Evolutionary conservation across 2,329 filamentous ascomycete species (phyloP).

Genomic region (Aaosphaeria arxii): DNA sequence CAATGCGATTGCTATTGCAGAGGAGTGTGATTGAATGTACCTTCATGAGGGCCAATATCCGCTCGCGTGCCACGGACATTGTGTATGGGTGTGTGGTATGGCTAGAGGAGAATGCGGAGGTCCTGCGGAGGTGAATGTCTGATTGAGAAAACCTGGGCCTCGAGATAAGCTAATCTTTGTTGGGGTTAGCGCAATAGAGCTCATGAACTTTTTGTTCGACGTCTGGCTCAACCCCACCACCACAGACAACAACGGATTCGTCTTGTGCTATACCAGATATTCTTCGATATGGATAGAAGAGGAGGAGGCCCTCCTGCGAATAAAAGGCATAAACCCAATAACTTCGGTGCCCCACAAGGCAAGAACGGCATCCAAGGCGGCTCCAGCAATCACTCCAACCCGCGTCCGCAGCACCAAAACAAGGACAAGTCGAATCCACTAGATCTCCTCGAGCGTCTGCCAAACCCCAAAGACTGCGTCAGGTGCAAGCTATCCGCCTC

Average conservation of each 20-base stretch:
- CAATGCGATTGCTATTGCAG: neutral
- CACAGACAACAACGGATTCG: slow-evolving; percentile 5
- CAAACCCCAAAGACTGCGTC: slow-evolving; percentile 11
- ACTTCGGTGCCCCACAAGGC: too few relatives aligned
- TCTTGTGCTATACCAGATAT: neutral
- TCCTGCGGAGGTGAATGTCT: slow-evolving; percentile 6
- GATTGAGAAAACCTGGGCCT: slow-evolving; percentile 1
- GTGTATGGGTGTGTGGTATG: neutral
- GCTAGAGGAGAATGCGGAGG: neutral
- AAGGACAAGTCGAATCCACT: too few relatives aligned
- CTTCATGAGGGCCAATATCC: slow-evolving; percentile 72
- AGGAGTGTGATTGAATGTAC: slow-evolving; percentile 42
- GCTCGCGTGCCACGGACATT: slow-evolving; percentile 49
- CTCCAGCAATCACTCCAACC: too few relatives aligned
- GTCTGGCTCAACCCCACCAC: neutral
- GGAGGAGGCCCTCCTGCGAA: too few relatives aligned
- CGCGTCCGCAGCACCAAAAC: too few relatives aligned
- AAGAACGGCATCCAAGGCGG: too few relatives aligned
- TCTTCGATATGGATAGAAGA: too few relatives aligned
- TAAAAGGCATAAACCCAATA: too few relatives aligned
- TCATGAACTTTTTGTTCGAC: neutral
- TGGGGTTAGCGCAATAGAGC: neutral
- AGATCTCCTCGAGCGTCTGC: slow-evolving; percentile 1
- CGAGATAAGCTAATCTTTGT: slow-evolving; percentile 12
- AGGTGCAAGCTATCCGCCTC: slow-evolving; percentile 11